Conservation (phyloP, 192 early-diverging fungal species). For the Funneliformis mosseae region DNA sequence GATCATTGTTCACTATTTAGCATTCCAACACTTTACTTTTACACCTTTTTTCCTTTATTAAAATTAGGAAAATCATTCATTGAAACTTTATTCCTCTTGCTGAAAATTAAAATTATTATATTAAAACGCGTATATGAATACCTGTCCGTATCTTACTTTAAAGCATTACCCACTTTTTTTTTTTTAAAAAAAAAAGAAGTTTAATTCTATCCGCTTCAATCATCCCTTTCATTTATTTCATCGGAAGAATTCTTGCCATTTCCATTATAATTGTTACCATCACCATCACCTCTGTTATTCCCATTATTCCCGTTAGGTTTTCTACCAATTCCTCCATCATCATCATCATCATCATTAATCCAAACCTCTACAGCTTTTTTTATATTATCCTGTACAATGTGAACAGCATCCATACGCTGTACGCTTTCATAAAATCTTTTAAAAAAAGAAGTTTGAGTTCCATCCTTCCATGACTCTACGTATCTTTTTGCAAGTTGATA, state of each 20-base stretch:
- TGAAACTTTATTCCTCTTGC: too few species aligned
- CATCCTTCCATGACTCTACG: constrained; percentile 46
- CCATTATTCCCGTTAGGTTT: background rate
- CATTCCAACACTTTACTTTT: too few species aligned
- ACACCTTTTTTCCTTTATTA: too few species aligned
- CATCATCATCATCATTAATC: constrained; percentile 7
- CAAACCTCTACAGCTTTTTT: constrained; percentile 32
- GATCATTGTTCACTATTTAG: too few species aligned
- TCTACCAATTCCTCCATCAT: background rate
- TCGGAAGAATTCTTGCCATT: background rate
- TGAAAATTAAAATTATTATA: too few species aligned
- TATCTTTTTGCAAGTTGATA: constrained; percentile 40
- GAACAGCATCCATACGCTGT: constrained; percentile 44
- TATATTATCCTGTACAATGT: constrained; percentile 40
- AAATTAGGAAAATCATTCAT: too few species aligned
- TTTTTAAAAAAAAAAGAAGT: too few species aligned
- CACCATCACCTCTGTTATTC: background rate
- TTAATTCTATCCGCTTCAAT: background rate
- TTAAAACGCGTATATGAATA: too few species aligned
- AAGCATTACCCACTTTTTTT: background rate
- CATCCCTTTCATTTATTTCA: background rate
- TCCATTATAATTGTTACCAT: background rate
- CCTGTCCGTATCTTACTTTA: too few species aligned
- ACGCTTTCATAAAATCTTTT: constrained; percentile 41
- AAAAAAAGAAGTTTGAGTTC: constrained; percentile 48